Evolutionary conservation across 306 rosid genomes (phyloP).

Genomic region (Citrullus amarus): DNA sequence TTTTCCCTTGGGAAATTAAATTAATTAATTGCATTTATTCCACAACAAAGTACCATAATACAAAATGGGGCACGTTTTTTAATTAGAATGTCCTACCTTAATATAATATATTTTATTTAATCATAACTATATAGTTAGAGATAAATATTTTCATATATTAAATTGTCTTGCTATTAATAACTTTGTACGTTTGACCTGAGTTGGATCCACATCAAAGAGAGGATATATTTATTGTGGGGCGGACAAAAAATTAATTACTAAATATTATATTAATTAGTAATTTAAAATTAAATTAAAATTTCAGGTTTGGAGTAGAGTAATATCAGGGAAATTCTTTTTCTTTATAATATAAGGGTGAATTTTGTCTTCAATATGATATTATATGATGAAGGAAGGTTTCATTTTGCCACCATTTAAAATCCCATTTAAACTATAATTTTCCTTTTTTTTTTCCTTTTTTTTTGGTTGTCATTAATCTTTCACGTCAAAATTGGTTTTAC

Average conservation of each 20-base stretch:
- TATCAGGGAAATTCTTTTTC: not conserved
- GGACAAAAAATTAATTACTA: not conserved
- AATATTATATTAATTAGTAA: not conserved
- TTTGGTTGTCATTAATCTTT: too few relatives aligned
- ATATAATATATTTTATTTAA: not conserved
- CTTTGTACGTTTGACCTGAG: constrained; percentile 5
- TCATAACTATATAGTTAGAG: not conserved
- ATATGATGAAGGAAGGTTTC: not conserved
- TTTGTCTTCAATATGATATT: not conserved
- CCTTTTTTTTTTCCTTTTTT: too few relatives aligned
- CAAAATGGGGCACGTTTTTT: constrained; percentile 8
- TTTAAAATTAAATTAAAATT: not conserved
- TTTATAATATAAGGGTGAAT: not conserved
- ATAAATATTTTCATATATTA: not conserved
- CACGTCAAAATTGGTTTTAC: too few relatives aligned
- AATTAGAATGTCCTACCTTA: constrained; percentile 3
- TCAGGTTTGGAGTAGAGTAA: not conserved
- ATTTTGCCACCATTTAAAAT: not conserved
- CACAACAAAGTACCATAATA: not conserved
- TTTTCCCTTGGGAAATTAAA: not conserved
- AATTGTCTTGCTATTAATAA: not conserved
- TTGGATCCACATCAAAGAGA: constrained; percentile 7
- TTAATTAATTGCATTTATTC: constrained; percentile 3
- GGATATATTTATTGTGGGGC: not conserved
- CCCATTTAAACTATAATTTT: not conserved